phyloP scores from a whole-genome alignment of 352 stramenopile genomes.

The Phytophthora multivora region DNA sequence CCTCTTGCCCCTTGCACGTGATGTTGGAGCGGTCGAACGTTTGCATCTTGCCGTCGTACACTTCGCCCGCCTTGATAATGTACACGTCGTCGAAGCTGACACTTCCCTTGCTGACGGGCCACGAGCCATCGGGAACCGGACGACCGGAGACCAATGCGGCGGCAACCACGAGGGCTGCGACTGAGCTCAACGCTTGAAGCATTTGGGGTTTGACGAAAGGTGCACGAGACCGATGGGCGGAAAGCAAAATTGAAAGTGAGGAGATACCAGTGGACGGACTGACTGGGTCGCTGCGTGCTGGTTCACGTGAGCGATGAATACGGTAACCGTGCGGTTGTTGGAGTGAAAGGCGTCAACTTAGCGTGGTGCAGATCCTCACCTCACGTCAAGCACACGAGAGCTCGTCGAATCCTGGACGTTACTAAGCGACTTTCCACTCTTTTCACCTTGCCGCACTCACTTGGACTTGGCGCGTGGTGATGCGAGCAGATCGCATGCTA shows the following conservation, averaged over 20 bases:
- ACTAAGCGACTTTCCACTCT: neutral
- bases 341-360: neutral
- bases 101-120: conserved; percentile 32
- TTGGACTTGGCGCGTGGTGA: neutral
- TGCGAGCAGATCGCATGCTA: conserved; percentile 1
- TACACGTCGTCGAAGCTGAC: conserved; percentile 33
- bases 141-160: conserved; percentile 10
- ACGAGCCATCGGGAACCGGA: conserved; percentile 34
- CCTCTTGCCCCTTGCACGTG: conserved; percentile 40
- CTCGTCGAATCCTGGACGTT: neutral
- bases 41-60: conserved; percentile 54
- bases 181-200: conserved; percentile 10
- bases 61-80: conserved; percentile 39
- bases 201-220: neutral
- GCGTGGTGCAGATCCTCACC: neutral
- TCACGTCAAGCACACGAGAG: neutral
- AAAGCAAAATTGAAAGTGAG: conserved; percentile 11
- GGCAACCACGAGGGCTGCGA: conserved; percentile 3
- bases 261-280: neutral
- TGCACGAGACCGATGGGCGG: neutral
- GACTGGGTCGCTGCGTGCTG: neutral
- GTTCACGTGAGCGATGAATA: neutral
- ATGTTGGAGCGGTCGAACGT: conserved; percentile 39
- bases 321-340: neutral
- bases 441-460: neutral